Base-by-base conservation (phyloP, 2,329 filamentous ascomycete species). In the Grosmannia clavigera region DNA sequence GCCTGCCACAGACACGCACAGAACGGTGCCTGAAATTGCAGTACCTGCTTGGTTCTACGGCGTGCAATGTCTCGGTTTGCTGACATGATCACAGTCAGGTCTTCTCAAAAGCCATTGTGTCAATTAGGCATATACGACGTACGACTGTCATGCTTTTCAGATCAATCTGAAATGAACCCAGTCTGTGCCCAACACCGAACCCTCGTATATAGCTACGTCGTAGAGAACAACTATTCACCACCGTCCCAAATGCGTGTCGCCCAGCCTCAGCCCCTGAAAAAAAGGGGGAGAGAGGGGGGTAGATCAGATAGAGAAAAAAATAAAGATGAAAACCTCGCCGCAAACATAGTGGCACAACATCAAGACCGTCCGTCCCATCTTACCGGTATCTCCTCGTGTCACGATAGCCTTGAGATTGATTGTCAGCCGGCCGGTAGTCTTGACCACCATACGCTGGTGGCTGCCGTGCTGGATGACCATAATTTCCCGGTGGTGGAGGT, bases 381-480 rank as follows among this genome's bases (percentile, higher is more conserved):
- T 51, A 63, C 11, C 60, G 57, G 52, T 67, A 66, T 1, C 63
- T 61, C 46, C 66, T 54, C 4, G 62, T 59, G 48, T 63, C 65
- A 25, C 64, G 57, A 31, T 64, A 54, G 7, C 59, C 60, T 14
- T 59, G 51, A 22, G 58, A 61, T 29, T 35, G 57, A n/a, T 38
- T 60, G 38, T 60, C 62, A 40, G 61, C 35, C 11, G 54, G 38
- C 31, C 66, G 59, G 25, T 65, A 63, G 11, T 65, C 63, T 6
- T 62, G 61, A 12, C 66, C 62, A 48, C 66, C 65, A 22, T 65
- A 61, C 1, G 63, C 61, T 4, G 63, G 64, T 27, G 62, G 61
- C 3, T 63, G 61, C 35, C 66, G 61, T 19, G 55, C 11, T 35
- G 52, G 58, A 11, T 65, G 53, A 40, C 31, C 50, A 5, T 60